Base-by-base conservation (phyloP, 495 filamentous ascomycete genomes). In the Astrothelium subdiscretum region DNA sequence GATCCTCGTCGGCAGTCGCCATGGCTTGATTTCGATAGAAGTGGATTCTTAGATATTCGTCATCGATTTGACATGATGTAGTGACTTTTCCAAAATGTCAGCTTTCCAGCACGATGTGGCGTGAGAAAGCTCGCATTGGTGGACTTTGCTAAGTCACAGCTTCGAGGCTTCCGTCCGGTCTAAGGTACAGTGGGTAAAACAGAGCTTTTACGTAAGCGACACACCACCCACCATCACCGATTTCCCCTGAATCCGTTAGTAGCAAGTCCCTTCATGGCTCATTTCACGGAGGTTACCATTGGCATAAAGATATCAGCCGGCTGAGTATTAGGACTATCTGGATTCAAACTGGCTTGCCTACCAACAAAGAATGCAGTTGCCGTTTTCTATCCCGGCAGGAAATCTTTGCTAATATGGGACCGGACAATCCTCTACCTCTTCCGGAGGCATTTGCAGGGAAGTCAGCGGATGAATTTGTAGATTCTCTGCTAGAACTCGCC, bases 401-500 rank as follows among this genome's bases (percentile, higher is more conserved):
- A 26, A 54, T 29, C 5, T 29, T 3, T 20, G 18, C 38, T 27
- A 60, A 57, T 3, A 83, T 84, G 81, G 65, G 75, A 42, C 81
- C 79, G 0, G 64, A 72, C 51, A 72, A 68, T 12, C 76, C 80
- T 31, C 78, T 91, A 31, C 88, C 89, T 27, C 72, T 85, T 66
- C 69, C 79, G 22, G 72, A 75, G 1, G 78, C 77, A 57, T 88
- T 86, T 74, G 67, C 74, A 32, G 5, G n/a, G n/a, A 73, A 77
- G 65, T 27, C 48, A n/a, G 73, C 80, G 1, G 87, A 95, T 32
- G 77, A 80, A 29, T 97, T 95, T 70, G 83, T 96, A 43, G 79
- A 88, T 48, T 86, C 84, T 27, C 82, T 97, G 11, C 79, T 97
- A 22, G 64, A 79, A 57, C 96, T 97, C 70, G 80, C 83, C 13